These are phyloP conservation scores for Enterocytospora artemiae DNA, from an alignment of 371 early-diverging fungal genomes.

Conservation along the genomic window DNA sequence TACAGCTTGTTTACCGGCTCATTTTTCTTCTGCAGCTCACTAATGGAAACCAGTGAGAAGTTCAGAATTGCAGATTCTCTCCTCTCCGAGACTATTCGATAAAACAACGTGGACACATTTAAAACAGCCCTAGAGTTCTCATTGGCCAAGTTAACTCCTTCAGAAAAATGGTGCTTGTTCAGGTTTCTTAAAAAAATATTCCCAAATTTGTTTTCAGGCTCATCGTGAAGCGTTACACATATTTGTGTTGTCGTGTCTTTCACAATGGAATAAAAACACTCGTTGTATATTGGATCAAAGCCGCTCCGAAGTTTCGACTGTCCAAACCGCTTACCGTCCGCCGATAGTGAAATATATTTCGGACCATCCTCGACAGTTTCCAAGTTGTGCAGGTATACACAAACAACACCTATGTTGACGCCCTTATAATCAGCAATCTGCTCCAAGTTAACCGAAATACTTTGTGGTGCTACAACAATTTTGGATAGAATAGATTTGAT, in stretches of 20 bases:
- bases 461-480: constrained; percentile 51
- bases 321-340: constrained; percentile 33
- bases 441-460: constrained; percentile 50
- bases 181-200: constrained; percentile 39
- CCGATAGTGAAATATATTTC: constrained; percentile 26
- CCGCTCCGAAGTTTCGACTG: constrained; percentile 31
- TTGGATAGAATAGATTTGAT: constrained; percentile 42
- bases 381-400: constrained; percentile 41
- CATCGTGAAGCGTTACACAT: constrained; percentile 21
- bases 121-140: background rate
- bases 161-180: constrained; percentile 17
- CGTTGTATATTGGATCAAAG: constrained; percentile 34
- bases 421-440: constrained; percentile 41
- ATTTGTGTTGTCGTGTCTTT: constrained; percentile 43
- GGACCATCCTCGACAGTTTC: constrained; percentile 25
- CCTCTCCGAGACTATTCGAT: constrained; percentile 23
- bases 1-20: constrained; percentile 27
- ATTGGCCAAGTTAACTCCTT: constrained; percentile 4
- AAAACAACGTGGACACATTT: constrained; percentile 21
- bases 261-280: constrained; percentile 48
- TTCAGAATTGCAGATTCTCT: constrained; percentile 41
- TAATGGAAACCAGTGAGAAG: constrained; percentile 45
- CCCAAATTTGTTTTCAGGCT: constrained; percentile 17
- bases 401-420: constrained; percentile 54
- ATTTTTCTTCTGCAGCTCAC: constrained; percentile 44